Evolutionary conservation across 169 alveolate genomes (phyloP), one percentile per base, ranked within the genome.

Genomic region (Babesia ovata): DNA sequence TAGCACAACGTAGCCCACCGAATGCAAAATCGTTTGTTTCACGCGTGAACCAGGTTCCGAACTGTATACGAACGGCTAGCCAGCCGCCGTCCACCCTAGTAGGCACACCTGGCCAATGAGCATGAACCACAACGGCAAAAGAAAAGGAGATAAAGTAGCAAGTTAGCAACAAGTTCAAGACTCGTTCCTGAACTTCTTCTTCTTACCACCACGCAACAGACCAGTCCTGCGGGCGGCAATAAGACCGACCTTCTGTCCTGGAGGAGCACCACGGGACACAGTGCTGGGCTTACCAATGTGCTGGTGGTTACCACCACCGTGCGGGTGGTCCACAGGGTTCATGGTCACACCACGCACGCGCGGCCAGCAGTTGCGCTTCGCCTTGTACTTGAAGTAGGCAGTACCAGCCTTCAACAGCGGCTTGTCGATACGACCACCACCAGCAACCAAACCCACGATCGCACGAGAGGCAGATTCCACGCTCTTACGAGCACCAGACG

Each of bases 301-400:
- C 94, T 97, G 98, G 65, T 92, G 96, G 94, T 97, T 97, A 93
- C 99, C 99, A 90, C 99, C 99, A 81, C 99, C 99, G 91, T 97
- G 99, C 26, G 99, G 99, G 90, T 98, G 99, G 84, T 98, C 99
- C 49, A 98, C 99, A 56, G 99, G 99, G 98, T 98, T 98, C 99
- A 98, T 98, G 58, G 99, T 99, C 39, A 96, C 99, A 94, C 99
- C 99, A 88, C 99, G 95, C 82, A 98, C 99, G 87, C 91, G 96
- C 42, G 99, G 99, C 99, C 99, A 98, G 97, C 98, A 94, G 91
- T 97, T 98, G 82, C 99, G 92, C 96, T 98, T 96, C 59, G 96
- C 99, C 91, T 94, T 95, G 94, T 95, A 97, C 93, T 96, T 97
- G 93, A 97, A 99, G 92, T 92, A 97, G 59, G 97, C 92, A 74